Conservation (phyloP, 2,329 filamentous ascomycete genomes). For the Beauveria australis region DNA sequence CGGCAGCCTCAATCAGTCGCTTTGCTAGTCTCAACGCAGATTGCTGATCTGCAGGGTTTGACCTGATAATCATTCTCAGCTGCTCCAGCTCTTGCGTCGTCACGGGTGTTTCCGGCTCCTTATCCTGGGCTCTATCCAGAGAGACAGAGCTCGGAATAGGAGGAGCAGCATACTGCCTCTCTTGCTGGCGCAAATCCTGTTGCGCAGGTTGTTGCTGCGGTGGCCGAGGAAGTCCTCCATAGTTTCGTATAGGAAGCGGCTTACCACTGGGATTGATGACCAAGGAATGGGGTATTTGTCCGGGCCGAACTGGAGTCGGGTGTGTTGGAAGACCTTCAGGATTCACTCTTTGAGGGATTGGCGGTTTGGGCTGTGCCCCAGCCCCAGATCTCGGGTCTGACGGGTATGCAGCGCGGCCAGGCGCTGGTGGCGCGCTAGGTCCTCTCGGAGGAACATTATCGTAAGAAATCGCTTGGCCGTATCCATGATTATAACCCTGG, state of each 20-base stretch:
- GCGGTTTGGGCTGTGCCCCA: slow-evolving; percentile 15
- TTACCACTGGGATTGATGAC: slow-evolving; percentile 48
- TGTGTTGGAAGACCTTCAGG: slow-evolving; percentile 48
- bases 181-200: slow-evolving; percentile 23
- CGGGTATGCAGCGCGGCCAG: slow-evolving; percentile 15
- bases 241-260: slow-evolving; percentile 51
- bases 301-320: slow-evolving; percentile 54
- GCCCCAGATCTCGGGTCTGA: slow-evolving; percentile 18
- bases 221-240: slow-evolving; percentile 34
- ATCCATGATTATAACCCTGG: slow-evolving; percentile 16
- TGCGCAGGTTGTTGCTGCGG: slow-evolving; percentile 23
- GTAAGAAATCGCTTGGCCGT: slow-evolving; percentile 19
- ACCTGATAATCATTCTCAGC: slow-evolving; percentile 60
- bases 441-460: slow-evolving; percentile 21
- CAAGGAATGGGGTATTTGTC: slow-evolving; percentile 51
- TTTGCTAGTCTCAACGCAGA: slow-evolving; percentile 69
- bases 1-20: slow-evolving; percentile 76
- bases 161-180: slow-evolving; percentile 16
- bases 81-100: slow-evolving; percentile 71
- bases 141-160: slow-evolving; percentile 12
- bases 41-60: slow-evolving; percentile 63
- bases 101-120: slow-evolving; percentile 37
- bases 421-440: slow-evolving; percentile 25
- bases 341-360: slow-evolving; percentile 22
- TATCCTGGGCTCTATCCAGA: slow-evolving; percentile 10